Conservation (phyloP, 1,139 yeast genomes). For the Saccharomyces pastorianus region DNA sequence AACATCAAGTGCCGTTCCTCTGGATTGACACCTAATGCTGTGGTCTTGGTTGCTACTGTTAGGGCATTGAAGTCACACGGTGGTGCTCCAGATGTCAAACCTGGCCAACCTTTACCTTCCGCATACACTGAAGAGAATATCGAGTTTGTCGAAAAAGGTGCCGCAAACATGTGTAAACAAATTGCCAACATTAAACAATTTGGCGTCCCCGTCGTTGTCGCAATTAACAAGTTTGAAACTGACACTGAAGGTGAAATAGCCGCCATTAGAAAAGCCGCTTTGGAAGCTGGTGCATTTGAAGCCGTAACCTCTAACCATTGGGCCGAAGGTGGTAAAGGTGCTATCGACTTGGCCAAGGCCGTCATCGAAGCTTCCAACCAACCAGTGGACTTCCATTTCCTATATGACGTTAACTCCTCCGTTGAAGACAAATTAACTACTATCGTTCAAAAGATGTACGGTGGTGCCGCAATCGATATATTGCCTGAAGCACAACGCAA, state of each 20-base stretch:
- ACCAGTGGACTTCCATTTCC: conserved; percentile 41
- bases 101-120: conserved; percentile 65
- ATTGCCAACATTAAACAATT: conserved; percentile 61
- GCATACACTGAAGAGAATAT: conserved; percentile 63
- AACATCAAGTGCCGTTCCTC: conserved; percentile 74
- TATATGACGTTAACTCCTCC: conserved; percentile 50
- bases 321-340: conserved; percentile 77
- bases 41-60: conserved; percentile 71
- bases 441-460: conserved; percentile 88
- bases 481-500: conserved; percentile 78
- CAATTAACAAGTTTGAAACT: conserved; percentile 65
- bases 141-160: conserved; percentile 55
- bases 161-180: conserved; percentile 68
- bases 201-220: conserved; percentile 73
- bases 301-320: conserved; percentile 75
- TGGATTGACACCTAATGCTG: conserved; percentile 63
- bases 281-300: conserved; percentile 64
- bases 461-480: conserved; percentile 84
- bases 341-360: conserved; percentile 59
- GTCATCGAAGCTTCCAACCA: conserved; percentile 51
- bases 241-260: conserved; percentile 63
- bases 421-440: conserved; percentile 57
- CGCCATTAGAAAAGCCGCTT: conserved; percentile 53
- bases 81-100: conserved; percentile 78
- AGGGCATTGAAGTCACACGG: conserved; percentile 77